These are phyloP conservation scores for Metschnikowia santaceciliae DNA, from an alignment of 805 yeast species.

Conservation along the genomic window DNA sequence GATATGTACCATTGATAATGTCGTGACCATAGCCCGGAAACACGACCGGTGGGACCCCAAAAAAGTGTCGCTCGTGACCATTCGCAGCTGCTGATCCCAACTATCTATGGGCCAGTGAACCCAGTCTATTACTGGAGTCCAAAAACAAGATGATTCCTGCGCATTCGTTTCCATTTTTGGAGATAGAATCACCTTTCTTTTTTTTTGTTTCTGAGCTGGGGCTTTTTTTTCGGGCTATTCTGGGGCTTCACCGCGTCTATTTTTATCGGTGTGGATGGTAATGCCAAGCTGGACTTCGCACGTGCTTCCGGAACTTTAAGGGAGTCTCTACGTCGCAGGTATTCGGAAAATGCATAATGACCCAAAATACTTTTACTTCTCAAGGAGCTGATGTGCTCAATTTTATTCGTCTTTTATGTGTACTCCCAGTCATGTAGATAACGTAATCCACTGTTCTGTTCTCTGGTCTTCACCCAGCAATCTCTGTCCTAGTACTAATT, in stretches of 20 bases:
- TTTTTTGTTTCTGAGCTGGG: no score
- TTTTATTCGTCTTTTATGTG: neutral
- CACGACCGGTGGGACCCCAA: conserved; percentile 17
- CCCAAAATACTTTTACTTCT: neutral
- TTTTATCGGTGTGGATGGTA: no score
- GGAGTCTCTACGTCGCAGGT: neutral
- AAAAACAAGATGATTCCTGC: no score
- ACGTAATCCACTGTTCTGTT: no score
- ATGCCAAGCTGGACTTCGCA: neutral
- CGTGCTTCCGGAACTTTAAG: neutral
- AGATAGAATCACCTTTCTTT: neutral
- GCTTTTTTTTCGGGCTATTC: no score
- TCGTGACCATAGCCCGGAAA: conserved; percentile 20
- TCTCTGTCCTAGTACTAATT: no score
- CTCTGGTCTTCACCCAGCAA: no score
- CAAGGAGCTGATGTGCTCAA: neutral
- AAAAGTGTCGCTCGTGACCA: conserved; percentile 8
- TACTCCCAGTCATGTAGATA: no score
- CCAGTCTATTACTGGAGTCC: neutral
- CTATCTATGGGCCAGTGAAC: no score
- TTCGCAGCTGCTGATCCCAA: neutral
- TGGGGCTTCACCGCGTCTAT: no score
- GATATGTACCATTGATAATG: conserved; percentile 23
- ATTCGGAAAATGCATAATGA: neutral
- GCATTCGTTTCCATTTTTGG: neutral